These are phyloP conservation scores for Neotropicomus parvogracilis DNA, from an alignment of 1,284 basidiomycete genomes.

Conservation along the genomic window DNA sequence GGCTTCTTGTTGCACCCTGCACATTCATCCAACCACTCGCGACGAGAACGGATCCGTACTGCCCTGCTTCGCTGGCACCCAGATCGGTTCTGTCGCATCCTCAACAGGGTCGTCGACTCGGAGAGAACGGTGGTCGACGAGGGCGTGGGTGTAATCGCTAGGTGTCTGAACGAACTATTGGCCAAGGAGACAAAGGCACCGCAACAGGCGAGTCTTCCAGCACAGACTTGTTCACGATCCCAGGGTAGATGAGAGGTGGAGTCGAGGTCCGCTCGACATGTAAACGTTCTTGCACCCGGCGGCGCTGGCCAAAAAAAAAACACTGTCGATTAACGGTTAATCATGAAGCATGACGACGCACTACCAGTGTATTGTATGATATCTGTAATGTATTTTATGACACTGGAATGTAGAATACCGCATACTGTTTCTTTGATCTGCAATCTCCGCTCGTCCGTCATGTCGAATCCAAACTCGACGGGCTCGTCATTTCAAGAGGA, in stretches of 20 bases:
- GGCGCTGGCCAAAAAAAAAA: conserved; percentile 16
- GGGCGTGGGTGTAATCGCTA: conserved; percentile 64
- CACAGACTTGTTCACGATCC: conserved; percentile 5
- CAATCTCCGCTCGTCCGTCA: no score
- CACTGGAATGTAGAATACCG: conserved; percentile 15
- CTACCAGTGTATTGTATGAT: conserved; percentile 20
- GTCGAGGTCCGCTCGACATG: not conserved
- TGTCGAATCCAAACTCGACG: no score
- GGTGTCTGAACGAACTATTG: conserved; percentile 67
- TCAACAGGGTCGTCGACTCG: conserved; percentile 48
- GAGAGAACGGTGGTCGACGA: conserved; percentile 60
- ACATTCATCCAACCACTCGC: conserved; percentile 54
- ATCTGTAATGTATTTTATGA: conserved; percentile 10
- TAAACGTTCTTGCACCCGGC: conserved; percentile 9
- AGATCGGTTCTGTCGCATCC: conserved; percentile 60
- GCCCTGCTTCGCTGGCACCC: conserved; percentile 76
- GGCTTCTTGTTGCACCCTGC: conserved; percentile 57
- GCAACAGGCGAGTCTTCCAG: conserved; percentile 23
- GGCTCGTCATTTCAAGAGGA: no score
- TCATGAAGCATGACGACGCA: conserved; percentile 5
- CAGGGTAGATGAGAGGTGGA: conserved; percentile 20
- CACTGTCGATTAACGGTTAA: conserved; percentile 10
- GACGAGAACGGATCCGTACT: conserved; percentile 59
- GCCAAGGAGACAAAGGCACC: conserved; percentile 38
- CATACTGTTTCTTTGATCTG: not conserved